Evolutionary conservation across 139 green algal species (phyloP).

Genomic region (Chlamydomonas sphaeroides): DNA sequence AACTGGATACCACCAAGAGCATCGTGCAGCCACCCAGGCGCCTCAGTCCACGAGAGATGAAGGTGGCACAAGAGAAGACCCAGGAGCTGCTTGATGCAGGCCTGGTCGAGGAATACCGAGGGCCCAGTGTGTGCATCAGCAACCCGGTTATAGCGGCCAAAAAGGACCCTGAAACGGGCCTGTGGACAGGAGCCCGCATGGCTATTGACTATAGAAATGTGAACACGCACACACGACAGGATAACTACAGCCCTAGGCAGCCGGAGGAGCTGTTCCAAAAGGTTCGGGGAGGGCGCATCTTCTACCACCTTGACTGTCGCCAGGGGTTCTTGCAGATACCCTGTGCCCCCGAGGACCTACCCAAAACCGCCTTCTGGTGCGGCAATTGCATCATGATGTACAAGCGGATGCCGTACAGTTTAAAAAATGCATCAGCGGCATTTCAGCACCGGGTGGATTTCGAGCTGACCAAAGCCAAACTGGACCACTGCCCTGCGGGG

Average conservation of each 20-base stretch:
- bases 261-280: not conserved
- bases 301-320: conserved; percentile 46
- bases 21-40: not conserved
- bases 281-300: not conserved
- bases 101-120: not conserved
- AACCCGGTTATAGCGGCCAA: not conserved
- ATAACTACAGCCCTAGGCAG: not conserved
- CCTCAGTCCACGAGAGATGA: not conserved
- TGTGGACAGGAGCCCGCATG: not conserved
- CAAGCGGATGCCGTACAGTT: conserved; percentile 28
- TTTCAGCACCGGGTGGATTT: conserved; percentile 34
- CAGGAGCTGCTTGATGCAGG: not conserved
- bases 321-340: conserved; percentile 45
- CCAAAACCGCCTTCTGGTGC: conserved; percentile 26
- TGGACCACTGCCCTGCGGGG: not conserved
- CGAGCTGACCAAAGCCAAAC: not conserved
- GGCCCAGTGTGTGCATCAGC: not conserved
- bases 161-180: not conserved
- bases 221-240: not conserved
- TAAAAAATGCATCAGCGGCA: conserved; percentile 26
- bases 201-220: not conserved
- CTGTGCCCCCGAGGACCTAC: not conserved
- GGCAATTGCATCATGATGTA: no score
- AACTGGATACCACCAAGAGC: not conserved
- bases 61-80: not conserved